Evolutionary conservation across 345 rosid species (phyloP).

Genomic region (Stellera chamaejasme): DNA sequence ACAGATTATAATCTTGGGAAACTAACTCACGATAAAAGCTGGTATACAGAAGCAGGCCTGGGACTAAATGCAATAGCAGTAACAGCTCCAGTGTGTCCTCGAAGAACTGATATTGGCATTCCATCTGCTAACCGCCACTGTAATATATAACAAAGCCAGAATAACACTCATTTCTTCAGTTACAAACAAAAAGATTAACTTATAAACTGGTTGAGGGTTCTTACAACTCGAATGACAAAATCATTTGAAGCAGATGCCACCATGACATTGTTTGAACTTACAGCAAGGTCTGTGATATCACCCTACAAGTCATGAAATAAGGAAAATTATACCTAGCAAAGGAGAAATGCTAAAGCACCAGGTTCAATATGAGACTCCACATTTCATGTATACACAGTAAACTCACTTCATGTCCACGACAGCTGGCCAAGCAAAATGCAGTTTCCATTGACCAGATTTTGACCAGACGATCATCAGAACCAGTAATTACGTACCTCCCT

Average conservation of each 20-base stretch:
- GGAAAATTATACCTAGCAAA: background rate
- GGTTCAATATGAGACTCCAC: conserved; percentile 5
- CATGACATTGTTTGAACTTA: conserved; percentile 83
- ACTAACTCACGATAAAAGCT: conserved; percentile 85
- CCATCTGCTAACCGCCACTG: conserved; percentile 99
- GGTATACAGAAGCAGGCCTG: conserved; percentile 74
- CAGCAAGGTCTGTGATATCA: conserved; percentile 98
- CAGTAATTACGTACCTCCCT: conserved; percentile 95
- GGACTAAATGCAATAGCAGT: conserved; percentile 97
- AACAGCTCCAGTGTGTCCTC: conserved; percentile 95
- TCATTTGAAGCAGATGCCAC: conserved; percentile 99
- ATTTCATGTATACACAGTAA: conserved; percentile 14
- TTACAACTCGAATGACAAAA: conserved; percentile 93
- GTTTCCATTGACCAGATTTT: conserved; percentile 99
- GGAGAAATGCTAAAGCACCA: conserved; percentile 11
- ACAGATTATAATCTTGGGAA: conserved; percentile 11
- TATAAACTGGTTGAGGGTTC: conserved; percentile 21
- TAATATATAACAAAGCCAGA: conserved; percentile 20
- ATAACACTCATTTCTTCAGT: conserved; percentile 11
- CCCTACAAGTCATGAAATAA: conserved; percentile 44
- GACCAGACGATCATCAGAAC: conserved; percentile 98
- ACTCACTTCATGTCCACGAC: conserved; percentile 99
- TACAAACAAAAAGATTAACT: conserved; percentile 9
- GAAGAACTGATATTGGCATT: conserved; percentile 79
- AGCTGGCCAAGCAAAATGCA: conserved; percentile 98